These are phyloP conservation scores for Blumeria graminis DNA, from an alignment of 2,329 filamentous ascomycete genomes.

Conservation along the genomic window DNA sequence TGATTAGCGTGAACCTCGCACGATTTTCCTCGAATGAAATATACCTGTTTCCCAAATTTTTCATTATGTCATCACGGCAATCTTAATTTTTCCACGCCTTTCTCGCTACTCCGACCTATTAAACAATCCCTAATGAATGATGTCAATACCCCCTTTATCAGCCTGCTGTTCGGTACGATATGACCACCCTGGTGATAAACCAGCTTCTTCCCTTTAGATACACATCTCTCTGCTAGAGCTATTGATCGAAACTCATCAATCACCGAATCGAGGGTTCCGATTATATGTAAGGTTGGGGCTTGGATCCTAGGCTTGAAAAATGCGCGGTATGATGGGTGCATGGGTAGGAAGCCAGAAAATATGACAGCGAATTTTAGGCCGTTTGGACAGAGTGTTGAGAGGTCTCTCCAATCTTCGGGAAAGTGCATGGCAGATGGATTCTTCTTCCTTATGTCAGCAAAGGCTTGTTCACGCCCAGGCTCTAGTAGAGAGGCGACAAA, in stretches of 20 bases:
- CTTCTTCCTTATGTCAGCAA: constrained; percentile 16
- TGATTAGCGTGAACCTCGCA: too few species aligned
- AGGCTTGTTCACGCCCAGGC: constrained; percentile 20
- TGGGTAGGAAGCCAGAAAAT: constrained; percentile 56
- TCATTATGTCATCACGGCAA: too few species aligned
- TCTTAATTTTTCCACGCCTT: too few species aligned
- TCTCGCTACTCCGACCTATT: background rate
- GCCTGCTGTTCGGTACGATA: constrained; percentile 63
- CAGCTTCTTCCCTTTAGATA: constrained; percentile 19
- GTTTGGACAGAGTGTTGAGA: constrained; percentile 12
- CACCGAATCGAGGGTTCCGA: constrained; percentile 68
- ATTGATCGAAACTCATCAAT: constrained; percentile 55
- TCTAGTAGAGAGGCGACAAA: constrained; percentile 56
- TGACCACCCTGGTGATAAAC: constrained; percentile 67
- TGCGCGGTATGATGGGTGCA: constrained; percentile 34
- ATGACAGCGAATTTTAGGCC: constrained; percentile 42
- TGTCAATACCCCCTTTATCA: constrained; percentile 54
- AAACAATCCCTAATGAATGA: constrained; percentile 36
- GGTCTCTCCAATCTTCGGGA: constrained; percentile 18
- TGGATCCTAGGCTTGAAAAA: constrained; percentile 52
- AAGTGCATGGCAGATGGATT: constrained; percentile 23
- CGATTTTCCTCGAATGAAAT: too few species aligned
- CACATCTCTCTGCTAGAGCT: constrained; percentile 41
- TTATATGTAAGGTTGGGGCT: constrained; percentile 59
- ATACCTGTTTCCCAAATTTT: too few species aligned